phyloP scores from a whole-genome alignment of 345 rosid genomes.

The Salix dunnii region DNA sequence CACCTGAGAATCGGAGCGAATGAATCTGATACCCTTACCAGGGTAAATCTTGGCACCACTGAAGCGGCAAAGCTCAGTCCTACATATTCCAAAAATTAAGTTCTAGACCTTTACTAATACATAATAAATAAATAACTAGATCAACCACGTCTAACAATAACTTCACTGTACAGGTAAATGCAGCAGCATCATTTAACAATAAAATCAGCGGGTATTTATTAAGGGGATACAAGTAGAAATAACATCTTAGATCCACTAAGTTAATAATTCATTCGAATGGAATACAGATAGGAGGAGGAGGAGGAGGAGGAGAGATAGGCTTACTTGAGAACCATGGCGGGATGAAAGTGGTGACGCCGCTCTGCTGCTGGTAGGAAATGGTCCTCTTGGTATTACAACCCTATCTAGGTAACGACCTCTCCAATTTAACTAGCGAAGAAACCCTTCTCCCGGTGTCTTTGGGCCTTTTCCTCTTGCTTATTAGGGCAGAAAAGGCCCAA shows the following conservation, averaged over 20 bases:
- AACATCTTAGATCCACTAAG: not conserved
- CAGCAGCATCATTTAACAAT: too few relatives aligned
- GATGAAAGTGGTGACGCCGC: conserved; percentile 7
- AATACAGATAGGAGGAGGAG: not conserved
- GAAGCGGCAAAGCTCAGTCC: conserved; percentile 72
- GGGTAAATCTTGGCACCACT: conserved; percentile 74
- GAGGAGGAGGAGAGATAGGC: not conserved
- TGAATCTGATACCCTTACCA: conserved; percentile 63
- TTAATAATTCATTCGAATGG: not conserved
- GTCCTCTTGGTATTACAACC: conserved; percentile 8
- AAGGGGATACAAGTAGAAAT: too few relatives aligned
- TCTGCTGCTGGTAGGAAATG: not conserved
- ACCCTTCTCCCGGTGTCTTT: not conserved
- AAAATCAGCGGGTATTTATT: too few relatives aligned
- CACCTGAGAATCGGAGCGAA: conserved; percentile 76
- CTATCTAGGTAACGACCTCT: not conserved
- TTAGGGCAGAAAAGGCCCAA: too few relatives aligned
- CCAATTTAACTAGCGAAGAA: conserved; percentile 5
- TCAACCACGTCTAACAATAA: not conserved
- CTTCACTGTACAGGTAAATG: too few relatives aligned
- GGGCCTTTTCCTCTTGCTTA: not conserved
- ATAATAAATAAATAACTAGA: too few relatives aligned
- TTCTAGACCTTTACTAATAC: not conserved
- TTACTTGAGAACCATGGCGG: conserved; percentile 22
- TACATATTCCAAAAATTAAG: conserved; percentile 1